Evolutionary conservation across 1,284 basidiomycete species (phyloP), one percentile per base, ranked within the genome.

Genomic region (Bondarzewia mesenterica): DNA sequence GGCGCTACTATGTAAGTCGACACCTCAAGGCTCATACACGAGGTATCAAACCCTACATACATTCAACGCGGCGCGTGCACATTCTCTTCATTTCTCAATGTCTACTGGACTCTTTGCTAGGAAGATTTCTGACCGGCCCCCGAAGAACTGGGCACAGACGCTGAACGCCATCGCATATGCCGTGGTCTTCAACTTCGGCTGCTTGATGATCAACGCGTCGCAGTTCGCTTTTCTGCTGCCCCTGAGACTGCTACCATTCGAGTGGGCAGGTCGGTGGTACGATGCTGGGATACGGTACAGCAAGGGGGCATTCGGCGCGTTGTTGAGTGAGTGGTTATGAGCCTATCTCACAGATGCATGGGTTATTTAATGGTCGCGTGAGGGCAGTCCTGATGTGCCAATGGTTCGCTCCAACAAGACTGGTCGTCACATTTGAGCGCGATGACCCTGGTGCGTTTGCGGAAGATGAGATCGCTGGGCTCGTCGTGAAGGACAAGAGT

Each of bases 261-360:
- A 51, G 50, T 70, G 63, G 65, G 64, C 77, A 18, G 66, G 63
- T 52, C 67, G 63, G 21, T 60, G 80, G 39, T 92, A 89, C 60
- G 73, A 83, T 39, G 67, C 75, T 46, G 82, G 81, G 1, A 80
- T 93, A 42, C 75, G 81, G 20, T 85, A 85, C 62, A 89, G 87
- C 45, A 93, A 94, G 66, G 88, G 87, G 27, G 75, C 83, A 14
- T 93, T 93, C 64, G 88, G 82, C 7, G 71, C 73, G 53, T 70
- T 93, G 22, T 64, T 86, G 48, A 76, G 92, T 90, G 60, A 60
- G 80, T 75, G 27, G 29, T 40, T 23, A 35, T 46, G 37, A 15
- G 26, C 29, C 32, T 7, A 6, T 6, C 48, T 42, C 42, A 50
- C 50, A 36, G 40, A 36, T 25, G 22, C 2, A 32, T 22, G 36